Evolutionary conservation across 768 basidiomycete species (phyloP).

Genomic region (Dioszegia aurantiaca): DNA sequence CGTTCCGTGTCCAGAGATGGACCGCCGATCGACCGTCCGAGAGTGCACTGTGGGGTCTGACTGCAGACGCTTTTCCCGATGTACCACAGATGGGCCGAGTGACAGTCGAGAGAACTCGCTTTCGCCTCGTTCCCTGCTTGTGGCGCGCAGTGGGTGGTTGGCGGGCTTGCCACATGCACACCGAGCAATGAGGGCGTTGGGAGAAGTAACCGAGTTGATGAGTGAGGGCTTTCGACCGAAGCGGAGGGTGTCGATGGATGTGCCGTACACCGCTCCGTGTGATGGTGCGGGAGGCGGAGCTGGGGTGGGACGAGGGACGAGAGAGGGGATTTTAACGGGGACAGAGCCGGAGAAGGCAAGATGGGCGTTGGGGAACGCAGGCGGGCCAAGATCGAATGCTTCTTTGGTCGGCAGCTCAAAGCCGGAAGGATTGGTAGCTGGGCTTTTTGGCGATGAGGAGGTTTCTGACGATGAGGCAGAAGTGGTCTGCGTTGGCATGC

Average conservation of each 20-base stretch:
- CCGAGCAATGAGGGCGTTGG: slow-evolving; percentile 44
- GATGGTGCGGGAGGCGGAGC: slow-evolving; percentile 6
- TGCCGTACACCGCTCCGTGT: slow-evolving; percentile 31
- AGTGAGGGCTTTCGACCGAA: slow-evolving; percentile 48
- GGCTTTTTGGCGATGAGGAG: slow-evolving; percentile 42
- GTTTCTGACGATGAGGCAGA: slow-evolving; percentile 28
- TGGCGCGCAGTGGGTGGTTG: slow-evolving; percentile 23
- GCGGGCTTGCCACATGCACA: slow-evolving; percentile 44
- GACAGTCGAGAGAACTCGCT: slow-evolving; percentile 32
- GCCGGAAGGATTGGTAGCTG: slow-evolving; percentile 33
- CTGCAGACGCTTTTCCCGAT: slow-evolving; percentile 2
- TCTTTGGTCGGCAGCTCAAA: slow-evolving; percentile 44
- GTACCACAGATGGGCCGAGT: slow-evolving; percentile 30
- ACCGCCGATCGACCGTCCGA: slow-evolving; percentile 17
- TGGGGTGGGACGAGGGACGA: slow-evolving; percentile 19
- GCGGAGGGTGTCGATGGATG: slow-evolving; percentile 46
- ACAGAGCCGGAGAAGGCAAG: slow-evolving; percentile 30
- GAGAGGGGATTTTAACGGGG: slow-evolving; percentile 46
- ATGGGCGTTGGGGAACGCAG: slow-evolving; percentile 35
- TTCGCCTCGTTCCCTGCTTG: slow-evolving; percentile 35
- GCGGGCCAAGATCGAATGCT: slow-evolving; percentile 45
- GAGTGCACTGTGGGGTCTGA: slow-evolving; percentile 7
- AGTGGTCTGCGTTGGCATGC: slow-evolving; percentile 21
- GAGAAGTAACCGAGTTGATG: slow-evolving; percentile 47
- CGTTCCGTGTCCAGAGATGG: slow-evolving; percentile 28